These are phyloP conservation scores for Fraxinus quadrangulata DNA, from an alignment of 257 asterid genomes.

Conservation along the genomic window DNA sequence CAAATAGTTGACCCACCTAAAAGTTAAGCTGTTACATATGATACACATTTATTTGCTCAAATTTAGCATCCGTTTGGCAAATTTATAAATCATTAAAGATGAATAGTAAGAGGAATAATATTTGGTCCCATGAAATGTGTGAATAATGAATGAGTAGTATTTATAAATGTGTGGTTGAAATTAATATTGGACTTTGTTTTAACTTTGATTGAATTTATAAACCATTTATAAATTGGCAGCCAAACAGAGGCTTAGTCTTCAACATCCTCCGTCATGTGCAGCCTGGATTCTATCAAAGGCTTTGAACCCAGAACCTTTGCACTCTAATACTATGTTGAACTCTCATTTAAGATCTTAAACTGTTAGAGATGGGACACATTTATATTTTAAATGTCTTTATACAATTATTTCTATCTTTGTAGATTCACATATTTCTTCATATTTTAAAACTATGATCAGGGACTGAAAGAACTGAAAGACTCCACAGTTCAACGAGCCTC, in stretches of 20 bases:
- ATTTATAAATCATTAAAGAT: too few species aligned
- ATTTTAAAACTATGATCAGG: constrained; percentile 44
- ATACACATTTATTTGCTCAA: neutral
- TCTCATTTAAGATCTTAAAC: neutral
- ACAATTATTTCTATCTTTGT: neutral
- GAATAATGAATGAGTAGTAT: neutral
- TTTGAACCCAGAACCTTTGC: neutral
- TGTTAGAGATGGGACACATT: neutral
- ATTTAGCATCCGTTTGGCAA: neutral
- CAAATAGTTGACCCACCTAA: neutral
- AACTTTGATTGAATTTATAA: too few species aligned
- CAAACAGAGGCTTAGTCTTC: neutral
- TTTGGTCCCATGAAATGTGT: neutral
- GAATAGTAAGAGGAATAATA: too few species aligned
- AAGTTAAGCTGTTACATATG: neutral
- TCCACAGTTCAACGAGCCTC: constrained; percentile 74
- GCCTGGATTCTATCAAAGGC: neutral
- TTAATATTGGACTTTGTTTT: neutral
- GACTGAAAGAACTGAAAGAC: constrained; percentile 85
- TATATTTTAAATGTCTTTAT: neutral
- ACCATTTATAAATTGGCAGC: too few species aligned
- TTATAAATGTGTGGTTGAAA: too few species aligned
- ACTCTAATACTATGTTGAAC: neutral
- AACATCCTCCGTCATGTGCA: neutral
- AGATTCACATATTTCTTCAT: neutral